phyloP scores from a whole-genome alignment of 257 asterid species.

The Capsicum baccatum region DNA sequence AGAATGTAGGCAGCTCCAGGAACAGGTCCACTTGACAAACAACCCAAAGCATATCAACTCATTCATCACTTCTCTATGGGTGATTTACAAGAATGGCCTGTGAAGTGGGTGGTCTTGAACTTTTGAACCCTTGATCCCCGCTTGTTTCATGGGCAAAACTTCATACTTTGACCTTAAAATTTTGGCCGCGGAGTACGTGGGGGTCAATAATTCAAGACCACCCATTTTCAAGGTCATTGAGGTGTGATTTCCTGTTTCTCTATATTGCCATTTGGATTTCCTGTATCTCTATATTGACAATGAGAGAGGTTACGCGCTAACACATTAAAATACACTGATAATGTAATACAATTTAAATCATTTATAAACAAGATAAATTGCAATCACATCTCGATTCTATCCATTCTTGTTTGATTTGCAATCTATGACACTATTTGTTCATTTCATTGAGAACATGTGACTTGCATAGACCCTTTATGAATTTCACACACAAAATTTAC shows the following conservation, averaged over 20 bases:
- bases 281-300: neutral
- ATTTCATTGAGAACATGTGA: constrained; percentile 11
- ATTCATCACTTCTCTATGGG: neutral
- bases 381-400: neutral
- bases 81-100: no score
- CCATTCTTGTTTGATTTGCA: neutral
- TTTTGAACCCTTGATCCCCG: no score
- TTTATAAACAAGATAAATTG: neutral
- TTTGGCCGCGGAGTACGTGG: no score
- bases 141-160: no score
- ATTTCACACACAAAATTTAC: neutral
- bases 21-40: neutral
- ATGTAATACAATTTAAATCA: neutral
- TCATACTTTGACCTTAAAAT: no score
- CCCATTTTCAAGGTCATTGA: no score
- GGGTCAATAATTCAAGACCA: no score
- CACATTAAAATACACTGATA: neutral
- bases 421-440: neutral
- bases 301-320: no score
- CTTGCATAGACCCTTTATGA: neutral
- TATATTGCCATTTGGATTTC: no score
- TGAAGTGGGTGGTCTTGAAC: no score
- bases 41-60: neutral
- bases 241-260: no score
- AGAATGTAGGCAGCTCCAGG: neutral